Evolutionary conservation across 768 basidiomycete species (phyloP).

Genomic region (Rhodotorula diobovata): DNA sequence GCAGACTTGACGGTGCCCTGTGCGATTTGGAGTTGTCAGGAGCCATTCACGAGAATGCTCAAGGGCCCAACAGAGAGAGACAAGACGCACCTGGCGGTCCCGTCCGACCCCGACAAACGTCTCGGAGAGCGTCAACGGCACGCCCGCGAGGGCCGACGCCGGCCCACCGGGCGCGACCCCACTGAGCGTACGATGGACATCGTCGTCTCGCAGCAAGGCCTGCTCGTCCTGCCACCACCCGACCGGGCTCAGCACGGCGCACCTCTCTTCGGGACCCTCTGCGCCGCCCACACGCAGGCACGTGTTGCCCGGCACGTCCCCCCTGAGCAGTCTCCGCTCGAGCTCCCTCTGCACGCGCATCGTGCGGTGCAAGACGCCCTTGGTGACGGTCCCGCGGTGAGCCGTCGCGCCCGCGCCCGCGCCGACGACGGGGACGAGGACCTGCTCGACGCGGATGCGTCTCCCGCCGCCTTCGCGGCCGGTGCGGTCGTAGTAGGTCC

Average conservation of each 20-base stretch:
- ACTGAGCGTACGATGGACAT: neutral
- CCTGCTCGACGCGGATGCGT: slow-evolving; percentile 69
- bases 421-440: slow-evolving; percentile 62
- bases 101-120: neutral
- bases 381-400: slow-evolving; percentile 55
- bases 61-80: too few species aligned
- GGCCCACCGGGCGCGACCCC: neutral
- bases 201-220: neutral
- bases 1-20: slow-evolving; percentile 53
- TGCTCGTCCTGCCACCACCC: neutral
- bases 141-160: neutral
- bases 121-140: neutral
- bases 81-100: slow-evolving; percentile 29
- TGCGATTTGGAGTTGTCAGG: slow-evolving; percentile 7
- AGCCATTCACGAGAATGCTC: neutral
- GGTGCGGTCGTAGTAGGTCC: slow-evolving; percentile 62
- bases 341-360: slow-evolving; percentile 62
- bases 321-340: slow-evolving; percentile 51
- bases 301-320: slow-evolving; percentile 14
- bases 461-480: slow-evolving; percentile 66
- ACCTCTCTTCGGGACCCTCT: slow-evolving; percentile 37
- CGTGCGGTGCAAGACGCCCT: slow-evolving; percentile 60
- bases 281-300: slow-evolving; percentile 55
- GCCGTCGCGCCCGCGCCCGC: slow-evolving; percentile 44
- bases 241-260: slow-evolving; percentile 41